Conservation (phyloP, 108 stramenopile species). For the Nannochloropsis salina region DNA sequence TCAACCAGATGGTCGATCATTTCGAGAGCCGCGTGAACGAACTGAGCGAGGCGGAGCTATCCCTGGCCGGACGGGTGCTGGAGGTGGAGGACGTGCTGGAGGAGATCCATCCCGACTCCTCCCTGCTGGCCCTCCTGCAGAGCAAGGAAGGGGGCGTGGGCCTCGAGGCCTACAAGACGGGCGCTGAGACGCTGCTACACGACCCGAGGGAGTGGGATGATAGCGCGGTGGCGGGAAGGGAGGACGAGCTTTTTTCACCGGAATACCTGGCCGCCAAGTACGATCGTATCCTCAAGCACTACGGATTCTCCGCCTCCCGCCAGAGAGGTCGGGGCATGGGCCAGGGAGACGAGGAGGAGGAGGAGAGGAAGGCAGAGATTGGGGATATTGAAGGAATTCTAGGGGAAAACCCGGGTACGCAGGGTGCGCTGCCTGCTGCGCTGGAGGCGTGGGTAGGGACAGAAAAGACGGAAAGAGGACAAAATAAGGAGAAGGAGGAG, state of each 20-base stretch:
- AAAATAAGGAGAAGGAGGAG: neutral
- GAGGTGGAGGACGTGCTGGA: constrained; percentile 36
- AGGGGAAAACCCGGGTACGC: neutral
- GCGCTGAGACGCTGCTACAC: neutral
- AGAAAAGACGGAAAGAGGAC: neutral
- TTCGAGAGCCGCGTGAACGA: constrained; percentile 28
- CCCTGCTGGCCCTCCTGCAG: constrained; percentile 24
- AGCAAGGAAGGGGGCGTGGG: neutral
- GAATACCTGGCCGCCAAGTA: neutral
- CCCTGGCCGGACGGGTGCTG: constrained; percentile 24
- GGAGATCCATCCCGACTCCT: constrained; percentile 31
- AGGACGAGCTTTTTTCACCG: constrained; percentile 14
- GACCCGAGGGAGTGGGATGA: neutral
- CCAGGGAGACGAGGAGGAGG: neutral
- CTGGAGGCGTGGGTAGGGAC: neutral
- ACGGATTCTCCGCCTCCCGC: neutral
- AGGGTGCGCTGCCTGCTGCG: neutral
- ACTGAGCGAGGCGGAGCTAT: constrained; percentile 19
- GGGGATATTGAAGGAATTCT: neutral
- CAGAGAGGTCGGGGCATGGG: constrained; percentile 13
- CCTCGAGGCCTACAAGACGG: neutral
- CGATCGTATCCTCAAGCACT: constrained; percentile 6
- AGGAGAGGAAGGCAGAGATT: neutral
- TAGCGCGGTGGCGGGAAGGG: neutral
- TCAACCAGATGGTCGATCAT: constrained; percentile 37